Evolutionary conservation across 306 rosid species (phyloP).

Genomic region (Cicer chorassanicum): DNA sequence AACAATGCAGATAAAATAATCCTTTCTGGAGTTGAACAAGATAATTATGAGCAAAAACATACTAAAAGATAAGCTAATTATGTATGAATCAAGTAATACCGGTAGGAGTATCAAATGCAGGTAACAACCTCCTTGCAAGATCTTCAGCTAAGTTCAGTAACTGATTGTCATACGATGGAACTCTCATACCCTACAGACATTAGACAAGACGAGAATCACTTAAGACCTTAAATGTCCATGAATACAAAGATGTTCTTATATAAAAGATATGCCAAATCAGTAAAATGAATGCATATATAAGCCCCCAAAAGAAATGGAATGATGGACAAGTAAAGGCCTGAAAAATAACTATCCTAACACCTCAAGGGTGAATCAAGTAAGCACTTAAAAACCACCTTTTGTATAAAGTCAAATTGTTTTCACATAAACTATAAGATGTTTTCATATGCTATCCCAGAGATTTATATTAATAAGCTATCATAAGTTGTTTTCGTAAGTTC

Average conservation of each 20-base stretch:
- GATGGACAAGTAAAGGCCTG: background rate
- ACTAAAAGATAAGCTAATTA: constrained; percentile 19
- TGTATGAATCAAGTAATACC: constrained; percentile 56
- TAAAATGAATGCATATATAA: constrained; percentile 20
- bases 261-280: constrained; percentile 17
- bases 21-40: constrained; percentile 14
- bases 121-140: constrained; percentile 86
- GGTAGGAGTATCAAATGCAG: constrained; percentile 97
- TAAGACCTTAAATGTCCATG: constrained; percentile 29
- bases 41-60: constrained; percentile 20
- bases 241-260: background rate
- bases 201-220: constrained; percentile 6
- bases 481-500: no score
- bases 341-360: background rate
- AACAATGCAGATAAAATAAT: constrained; percentile 15
- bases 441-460: no score
- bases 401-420: no score
- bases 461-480: no score
- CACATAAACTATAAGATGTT: no score
- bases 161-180: constrained; percentile 79
- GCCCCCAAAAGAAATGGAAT: constrained; percentile 20
- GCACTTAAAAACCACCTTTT: constrained; percentile 3
- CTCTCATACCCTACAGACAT: constrained; percentile 79
- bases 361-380: background rate
- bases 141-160: constrained; percentile 89